phyloP scores from a whole-genome alignment of 495 filamentous ascomycete species.

The Xylaria telfairii region DNA sequence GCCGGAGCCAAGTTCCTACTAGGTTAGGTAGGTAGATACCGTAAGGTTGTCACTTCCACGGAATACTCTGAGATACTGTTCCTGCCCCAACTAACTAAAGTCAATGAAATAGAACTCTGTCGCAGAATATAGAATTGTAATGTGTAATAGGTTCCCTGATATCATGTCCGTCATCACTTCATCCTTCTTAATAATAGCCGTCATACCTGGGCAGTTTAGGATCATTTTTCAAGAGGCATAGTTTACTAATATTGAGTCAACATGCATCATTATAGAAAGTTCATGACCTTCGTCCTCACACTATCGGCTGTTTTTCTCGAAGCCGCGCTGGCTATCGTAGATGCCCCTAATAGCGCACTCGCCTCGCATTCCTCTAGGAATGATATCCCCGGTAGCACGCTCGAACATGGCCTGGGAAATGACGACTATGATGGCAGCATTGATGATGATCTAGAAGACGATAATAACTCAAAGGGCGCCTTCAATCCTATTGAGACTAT shows the following conservation, averaged over 20 bases:
- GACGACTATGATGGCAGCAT: neutral
- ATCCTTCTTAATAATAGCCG: neutral
- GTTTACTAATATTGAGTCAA: neutral
- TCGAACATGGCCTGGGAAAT: neutral
- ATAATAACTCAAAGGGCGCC: neutral
- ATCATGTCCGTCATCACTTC: neutral
- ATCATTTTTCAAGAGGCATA: neutral
- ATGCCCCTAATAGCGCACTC: neutral
- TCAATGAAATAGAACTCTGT: neutral
- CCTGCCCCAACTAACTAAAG: neutral
- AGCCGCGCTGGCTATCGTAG: neutral
- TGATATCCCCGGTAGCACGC: neutral
- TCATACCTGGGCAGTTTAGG: neutral
- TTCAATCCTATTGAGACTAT: neutral
- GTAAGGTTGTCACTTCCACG: neutral
- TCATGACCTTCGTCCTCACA: neutral
- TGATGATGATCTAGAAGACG: neutral
- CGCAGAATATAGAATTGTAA: neutral
- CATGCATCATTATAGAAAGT: neutral
- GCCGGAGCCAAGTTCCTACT: too few species aligned
- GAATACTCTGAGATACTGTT: neutral
- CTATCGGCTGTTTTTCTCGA: neutral
- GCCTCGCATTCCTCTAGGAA: neutral
- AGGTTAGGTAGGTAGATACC: neutral
- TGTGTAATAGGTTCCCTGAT: neutral